Conservation (phyloP, 192 early-diverging fungal genomes). For the Chytriomyces sp. region DNA sequence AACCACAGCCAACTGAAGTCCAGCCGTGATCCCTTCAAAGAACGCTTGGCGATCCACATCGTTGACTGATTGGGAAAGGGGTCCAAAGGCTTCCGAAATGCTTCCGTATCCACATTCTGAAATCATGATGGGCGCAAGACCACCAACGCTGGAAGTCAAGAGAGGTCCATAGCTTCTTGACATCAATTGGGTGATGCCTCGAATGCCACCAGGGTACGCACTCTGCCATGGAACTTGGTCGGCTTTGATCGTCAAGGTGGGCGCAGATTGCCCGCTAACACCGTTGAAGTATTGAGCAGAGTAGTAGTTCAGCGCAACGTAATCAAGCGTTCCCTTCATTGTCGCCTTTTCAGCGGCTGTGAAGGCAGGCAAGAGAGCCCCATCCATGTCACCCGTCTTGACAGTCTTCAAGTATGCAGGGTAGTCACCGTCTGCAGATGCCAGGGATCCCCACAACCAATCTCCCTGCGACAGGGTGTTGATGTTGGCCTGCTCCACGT, state of each 20-base stretch:
- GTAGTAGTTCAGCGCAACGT: constrained; percentile 49
- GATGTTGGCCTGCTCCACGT: constrained; percentile 36
- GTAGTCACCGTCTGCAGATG: constrained; percentile 40
- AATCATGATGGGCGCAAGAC: constrained; percentile 21
- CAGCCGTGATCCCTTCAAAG: constrained; percentile 40
- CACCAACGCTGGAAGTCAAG: constrained; percentile 4
- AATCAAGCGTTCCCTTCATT: constrained; percentile 48
- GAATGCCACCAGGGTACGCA: constrained; percentile 1
- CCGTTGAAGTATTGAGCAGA: constrained; percentile 43
- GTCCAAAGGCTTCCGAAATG: background rate
- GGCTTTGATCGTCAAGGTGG: background rate
- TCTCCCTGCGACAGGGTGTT: constrained; percentile 30
- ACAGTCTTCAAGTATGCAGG: constrained; percentile 34
- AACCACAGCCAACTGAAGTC: constrained; percentile 20
- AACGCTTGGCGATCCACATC: constrained; percentile 38
- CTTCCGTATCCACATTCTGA: constrained; percentile 23
- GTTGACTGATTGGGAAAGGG: constrained; percentile 3
- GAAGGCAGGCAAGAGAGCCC: constrained; percentile 39
- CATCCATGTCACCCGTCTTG: constrained; percentile 26
- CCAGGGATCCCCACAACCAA: constrained; percentile 49
- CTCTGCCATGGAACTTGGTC: background rate
- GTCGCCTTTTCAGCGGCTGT: constrained; percentile 41
- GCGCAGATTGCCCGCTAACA: background rate
- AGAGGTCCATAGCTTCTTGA: constrained; percentile 8
- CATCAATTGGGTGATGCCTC: constrained; percentile 4